A percentile compares a stretch with the other conserved stretches of the same genome.
These are phyloP conservation scores for Deinandra increscens DNA, from an alignment of 129 eudicot genomes.

Conservation along the genomic window DNA sequence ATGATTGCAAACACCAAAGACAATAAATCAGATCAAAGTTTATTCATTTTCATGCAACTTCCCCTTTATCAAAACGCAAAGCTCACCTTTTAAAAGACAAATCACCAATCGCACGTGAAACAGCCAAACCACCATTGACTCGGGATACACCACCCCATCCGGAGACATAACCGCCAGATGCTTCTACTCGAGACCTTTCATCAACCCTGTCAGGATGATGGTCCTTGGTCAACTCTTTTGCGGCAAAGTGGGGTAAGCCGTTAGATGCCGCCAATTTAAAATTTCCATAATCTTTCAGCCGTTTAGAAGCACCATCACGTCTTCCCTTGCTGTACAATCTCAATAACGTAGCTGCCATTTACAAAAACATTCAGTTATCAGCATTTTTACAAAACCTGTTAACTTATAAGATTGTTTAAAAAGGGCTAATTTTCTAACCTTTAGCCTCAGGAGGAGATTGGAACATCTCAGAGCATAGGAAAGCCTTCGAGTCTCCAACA, in stretches of 20 bases:
- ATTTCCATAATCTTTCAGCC: constrained; percentile 51
- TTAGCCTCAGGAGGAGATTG: constrained; percentile 78
- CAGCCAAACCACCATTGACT: constrained; percentile 89
- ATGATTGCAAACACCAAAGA: constrained; percentile 4
- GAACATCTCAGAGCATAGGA: constrained; percentile 81
- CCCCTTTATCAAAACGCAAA: background rate
- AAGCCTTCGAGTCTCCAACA: constrained; percentile 93
- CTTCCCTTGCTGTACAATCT: constrained; percentile 70
- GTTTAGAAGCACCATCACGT: constrained; percentile 43
- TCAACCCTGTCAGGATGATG: constrained; percentile 96
- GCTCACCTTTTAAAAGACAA: constrained; percentile 74
- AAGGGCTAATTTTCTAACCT: constrained; percentile 63
- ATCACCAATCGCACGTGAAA: constrained; percentile 95
- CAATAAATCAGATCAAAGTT: background rate
- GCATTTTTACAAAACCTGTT: background rate
- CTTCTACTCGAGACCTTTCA: constrained; percentile 85
- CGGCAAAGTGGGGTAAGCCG: constrained; percentile 55
- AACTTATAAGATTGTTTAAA: background rate
- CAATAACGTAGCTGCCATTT: constrained; percentile 74
- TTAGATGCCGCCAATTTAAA: constrained; percentile 52
- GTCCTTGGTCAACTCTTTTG: constrained; percentile 82
- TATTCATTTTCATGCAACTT: background rate
- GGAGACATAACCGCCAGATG: constrained; percentile 80
- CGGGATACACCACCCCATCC: constrained; percentile 93
- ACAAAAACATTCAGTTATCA: constrained; percentile 21